phyloP scores from a whole-genome alignment of 2,329 filamentous ascomycete species.

The Leptographium lundbergii region DNA sequence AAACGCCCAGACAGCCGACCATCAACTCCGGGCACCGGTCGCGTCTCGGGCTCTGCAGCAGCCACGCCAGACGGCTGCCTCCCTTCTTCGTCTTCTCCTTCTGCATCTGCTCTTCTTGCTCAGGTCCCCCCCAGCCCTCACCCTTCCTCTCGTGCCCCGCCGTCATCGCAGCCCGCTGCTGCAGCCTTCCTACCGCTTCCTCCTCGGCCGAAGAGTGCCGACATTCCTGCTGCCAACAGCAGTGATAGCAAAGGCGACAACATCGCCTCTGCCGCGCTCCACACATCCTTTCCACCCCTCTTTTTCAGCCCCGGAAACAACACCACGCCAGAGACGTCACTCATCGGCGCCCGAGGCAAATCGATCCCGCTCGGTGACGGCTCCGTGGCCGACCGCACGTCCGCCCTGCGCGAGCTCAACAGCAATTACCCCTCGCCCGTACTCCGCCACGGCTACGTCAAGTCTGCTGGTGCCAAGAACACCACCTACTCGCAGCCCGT shows the following conservation, averaged over 20 bases:
- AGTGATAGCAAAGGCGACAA: neutral
- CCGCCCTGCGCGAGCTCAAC: slow-evolving; percentile 47
- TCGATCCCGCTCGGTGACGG: slow-evolving; percentile 44
- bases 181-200: neutral
- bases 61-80: neutral
- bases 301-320: neutral
- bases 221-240: neutral
- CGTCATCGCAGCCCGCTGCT: neutral
- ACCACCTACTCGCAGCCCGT: slow-evolving; percentile 53
- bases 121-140: neutral
- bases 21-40: slow-evolving; percentile 6
- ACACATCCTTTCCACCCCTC: neutral
- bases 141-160: neutral
- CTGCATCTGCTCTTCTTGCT: neutral
- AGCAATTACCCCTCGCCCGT: slow-evolving; percentile 37
- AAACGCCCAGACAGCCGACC: slow-evolving; percentile 2
- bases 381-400: slow-evolving; percentile 43
- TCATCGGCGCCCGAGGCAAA: slow-evolving; percentile 40
- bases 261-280: neutral
- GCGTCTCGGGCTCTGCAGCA: slow-evolving; percentile 3
- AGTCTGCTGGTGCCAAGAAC: slow-evolving; percentile 41
- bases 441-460: slow-evolving; percentile 39
- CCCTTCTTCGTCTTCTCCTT: neutral
- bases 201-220: neutral
- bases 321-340: slow-evolving; percentile 33